phyloP scores from a whole-genome alignment of 192 early-diverging fungal genomes.

The Gonapodya prolifera region DNA sequence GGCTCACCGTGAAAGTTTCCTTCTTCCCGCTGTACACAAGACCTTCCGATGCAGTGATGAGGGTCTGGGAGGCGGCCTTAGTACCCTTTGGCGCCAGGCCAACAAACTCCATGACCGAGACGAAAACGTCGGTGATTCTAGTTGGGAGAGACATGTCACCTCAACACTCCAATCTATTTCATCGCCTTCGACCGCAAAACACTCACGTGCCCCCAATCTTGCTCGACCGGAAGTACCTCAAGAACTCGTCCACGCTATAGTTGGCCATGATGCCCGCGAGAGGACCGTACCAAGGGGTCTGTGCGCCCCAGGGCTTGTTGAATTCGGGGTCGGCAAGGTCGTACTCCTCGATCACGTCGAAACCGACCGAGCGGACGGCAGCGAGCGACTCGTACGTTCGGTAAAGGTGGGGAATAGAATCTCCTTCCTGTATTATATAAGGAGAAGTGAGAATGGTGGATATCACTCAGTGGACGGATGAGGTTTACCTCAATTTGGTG shows the following conservation, averaged over 20 bases:
- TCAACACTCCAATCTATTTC: too few species aligned
- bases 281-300: constrained; percentile 72
- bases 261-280: neutral
- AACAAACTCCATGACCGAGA: neutral
- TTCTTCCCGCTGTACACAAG: neutral
- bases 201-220: neutral
- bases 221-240: neutral
- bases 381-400: constrained; percentile 55
- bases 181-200: neutral
- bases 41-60: neutral
- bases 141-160: neutral
- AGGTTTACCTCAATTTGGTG: constrained; percentile 59
- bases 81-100: neutral
- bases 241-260: neutral
- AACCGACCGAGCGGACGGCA: constrained; percentile 71
- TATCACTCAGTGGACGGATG: neutral
- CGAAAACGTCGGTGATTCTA: neutral
- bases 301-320: constrained; percentile 33
- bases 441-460: constrained; percentile 1
- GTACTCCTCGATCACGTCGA: constrained; percentile 49
- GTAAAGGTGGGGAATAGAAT: constrained; percentile 82
- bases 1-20: neutral
- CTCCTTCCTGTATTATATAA: constrained; percentile 40
- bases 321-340: constrained; percentile 32
- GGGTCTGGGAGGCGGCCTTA: neutral